Evolutionary conservation across 169 alveolate genomes (phyloP).

Genomic region (Plasmodium malariae): DNA sequence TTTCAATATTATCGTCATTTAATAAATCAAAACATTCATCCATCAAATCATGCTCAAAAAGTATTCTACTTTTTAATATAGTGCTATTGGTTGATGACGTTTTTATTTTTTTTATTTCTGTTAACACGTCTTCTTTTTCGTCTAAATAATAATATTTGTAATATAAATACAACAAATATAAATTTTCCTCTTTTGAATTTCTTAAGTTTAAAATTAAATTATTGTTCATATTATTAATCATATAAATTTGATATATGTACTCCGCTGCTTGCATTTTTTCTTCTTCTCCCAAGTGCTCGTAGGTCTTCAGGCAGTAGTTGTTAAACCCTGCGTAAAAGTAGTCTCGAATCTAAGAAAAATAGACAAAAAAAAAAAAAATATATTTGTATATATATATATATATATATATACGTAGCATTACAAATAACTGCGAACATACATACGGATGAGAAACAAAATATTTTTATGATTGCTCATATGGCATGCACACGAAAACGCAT

Average conservation of each 20-base stretch:
- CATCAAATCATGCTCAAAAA: conserved; percentile 47
- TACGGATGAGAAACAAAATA: too few relatives aligned
- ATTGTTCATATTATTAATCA: conserved; percentile 40
- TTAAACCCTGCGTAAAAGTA: conserved; percentile 67
- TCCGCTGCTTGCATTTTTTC: conserved; percentile 62
- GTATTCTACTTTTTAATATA: conserved; percentile 57
- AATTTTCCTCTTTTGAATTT: conserved; percentile 36
- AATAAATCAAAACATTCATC: conserved; percentile 70
- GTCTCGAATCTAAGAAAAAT: conserved; percentile 39
- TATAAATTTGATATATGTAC: conserved; percentile 68
- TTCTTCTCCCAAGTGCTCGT: conserved; percentile 15
- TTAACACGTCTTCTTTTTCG: conserved; percentile 46
- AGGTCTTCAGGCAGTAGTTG: conserved; percentile 32
- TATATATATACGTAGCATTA: too few relatives aligned
- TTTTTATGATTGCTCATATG: too few relatives aligned
- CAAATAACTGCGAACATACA: too few relatives aligned
- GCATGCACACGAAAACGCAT: too few relatives aligned
- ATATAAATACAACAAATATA: conserved; percentile 36
- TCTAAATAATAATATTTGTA: conserved; percentile 49
- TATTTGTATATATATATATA: too few relatives aligned
- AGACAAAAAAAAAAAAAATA: conserved; percentile 7
- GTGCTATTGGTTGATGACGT: conserved; percentile 26
- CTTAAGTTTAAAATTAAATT: conserved; percentile 30
- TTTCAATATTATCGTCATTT: conserved; percentile 45
- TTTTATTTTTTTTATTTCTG: conserved; percentile 21